Percentiles rank a stretch among this genome's conserved stretches.
Evolutionary conservation across 805 yeast genomes (phyloP).

Genomic region (Yarrowia sp.): DNA sequence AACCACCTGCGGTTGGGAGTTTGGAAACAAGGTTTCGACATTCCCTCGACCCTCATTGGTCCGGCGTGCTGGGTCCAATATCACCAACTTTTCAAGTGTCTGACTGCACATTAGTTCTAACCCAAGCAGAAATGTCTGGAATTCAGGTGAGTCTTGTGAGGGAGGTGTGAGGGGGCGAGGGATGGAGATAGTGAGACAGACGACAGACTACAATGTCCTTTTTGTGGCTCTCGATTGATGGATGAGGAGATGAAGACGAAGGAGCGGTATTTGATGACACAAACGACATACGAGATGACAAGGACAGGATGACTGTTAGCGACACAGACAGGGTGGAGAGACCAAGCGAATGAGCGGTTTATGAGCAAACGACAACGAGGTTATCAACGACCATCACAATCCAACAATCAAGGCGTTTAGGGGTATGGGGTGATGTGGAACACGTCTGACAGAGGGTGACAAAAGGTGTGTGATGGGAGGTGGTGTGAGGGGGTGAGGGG

Average conservation of each 20-base stretch:
- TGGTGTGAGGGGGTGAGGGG: too few relatives aligned
- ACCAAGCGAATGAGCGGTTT: too few relatives aligned
- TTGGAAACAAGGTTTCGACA: constrained; percentile 6
- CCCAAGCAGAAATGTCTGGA: constrained; percentile 40
- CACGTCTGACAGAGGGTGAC: too few relatives aligned
- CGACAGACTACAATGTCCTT: too few relatives aligned
- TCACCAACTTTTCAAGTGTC: constrained; percentile 31
- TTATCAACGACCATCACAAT: too few relatives aligned
- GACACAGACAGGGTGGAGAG: not conserved
- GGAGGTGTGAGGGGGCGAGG: not conserved
- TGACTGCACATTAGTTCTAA: constrained; percentile 29
- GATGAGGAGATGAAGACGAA: not conserved
- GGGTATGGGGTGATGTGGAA: too few relatives aligned
- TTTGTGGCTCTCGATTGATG: too few relatives aligned
- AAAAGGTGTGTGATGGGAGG: too few relatives aligned
- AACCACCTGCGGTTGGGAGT: constrained; percentile 7
- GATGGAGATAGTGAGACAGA: too few relatives aligned
- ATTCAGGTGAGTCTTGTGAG: constrained; percentile 34
- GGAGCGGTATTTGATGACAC: not conserved
- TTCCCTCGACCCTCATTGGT: constrained; percentile 38
- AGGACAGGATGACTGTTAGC: not conserved
- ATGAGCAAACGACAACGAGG: too few relatives aligned
- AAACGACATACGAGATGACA: not conserved
- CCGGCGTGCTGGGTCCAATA: not conserved
- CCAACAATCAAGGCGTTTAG: too few relatives aligned